Base-by-base conservation (phyloP, 2,329 filamentous ascomycete genomes). In the Arthroderma sp. region DNA sequence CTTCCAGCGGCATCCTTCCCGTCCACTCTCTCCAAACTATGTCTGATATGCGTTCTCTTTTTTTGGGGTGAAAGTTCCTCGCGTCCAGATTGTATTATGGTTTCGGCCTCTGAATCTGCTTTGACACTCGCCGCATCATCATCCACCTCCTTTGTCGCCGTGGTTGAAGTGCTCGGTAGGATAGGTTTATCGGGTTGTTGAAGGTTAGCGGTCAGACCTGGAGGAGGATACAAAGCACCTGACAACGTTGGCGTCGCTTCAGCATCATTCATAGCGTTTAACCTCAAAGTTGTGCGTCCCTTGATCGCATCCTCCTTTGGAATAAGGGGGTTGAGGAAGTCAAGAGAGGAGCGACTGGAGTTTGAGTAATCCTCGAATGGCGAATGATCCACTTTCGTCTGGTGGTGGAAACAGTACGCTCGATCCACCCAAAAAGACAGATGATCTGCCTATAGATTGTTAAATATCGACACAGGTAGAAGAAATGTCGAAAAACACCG, bases 71-170 rank as follows among this genome's bases (percentile, higher is more conserved):
- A 67, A 45, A 67, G 50, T 51, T 67, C 64, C 36, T 67, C 64
- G 29, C 64, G 62, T 43, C 64, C 64, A 8, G 64, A 70, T 52
- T 70, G 66, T 45, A 70, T 70, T 47, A 69, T 66, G 15, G 67
- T 70, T 55, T 70, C 67, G 44, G 67, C 67, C 57, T 70, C 67
- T 38, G 67, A 70, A 53, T 70, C 67, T 40, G 64, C 64, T 47
- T 61, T 62, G 47, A 63, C 62, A 44, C 55, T 55, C 27, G 57
- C 56, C 29, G 57, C 63, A 45, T 67, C 60, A 29, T 55, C 49
- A 36, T 36, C 42, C 33, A 27, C 38, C 43, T 36, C 46, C 41
- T 43, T 22, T 37, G 37, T 3, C 11, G 40, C 32, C 33, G 37
- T 6, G 3, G 29, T 36, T 34, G 29, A 8, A 31, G 30, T 31